Conservation (phyloP, 805 yeast species). For the Starmerella stigmatis region DNA sequence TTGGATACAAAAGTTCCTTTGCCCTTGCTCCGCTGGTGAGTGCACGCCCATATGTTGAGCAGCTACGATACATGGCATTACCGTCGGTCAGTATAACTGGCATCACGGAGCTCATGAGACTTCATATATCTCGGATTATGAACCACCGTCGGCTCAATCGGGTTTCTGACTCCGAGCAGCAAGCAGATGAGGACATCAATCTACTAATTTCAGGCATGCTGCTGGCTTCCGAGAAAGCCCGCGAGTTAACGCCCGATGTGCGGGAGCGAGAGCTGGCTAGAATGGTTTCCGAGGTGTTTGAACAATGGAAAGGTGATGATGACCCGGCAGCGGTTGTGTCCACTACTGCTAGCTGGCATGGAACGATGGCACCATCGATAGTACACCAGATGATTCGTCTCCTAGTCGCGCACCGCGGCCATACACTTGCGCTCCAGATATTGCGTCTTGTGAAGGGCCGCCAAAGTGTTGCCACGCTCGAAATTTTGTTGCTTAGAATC, state of each 20-base stretch:
- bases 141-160: conserved; percentile 1
- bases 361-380: neutral
- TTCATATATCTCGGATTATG: conserved; percentile 12
- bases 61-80: conserved; percentile 28
- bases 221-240: conserved; percentile 24
- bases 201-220: conserved; percentile 26
- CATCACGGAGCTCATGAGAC: conserved; percentile 16
- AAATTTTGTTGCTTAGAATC: conserved; percentile 18
- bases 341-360: neutral
- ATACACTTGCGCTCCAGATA: conserved; percentile 20
- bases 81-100: conserved; percentile 20
- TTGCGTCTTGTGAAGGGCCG: conserved; percentile 12
- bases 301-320: neutral
- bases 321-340: neutral
- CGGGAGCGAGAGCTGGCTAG: neutral
- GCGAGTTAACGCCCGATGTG: neutral
- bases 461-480: neutral
- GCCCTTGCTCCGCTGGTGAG: conserved; percentile 14
- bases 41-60: conserved; percentile 28
- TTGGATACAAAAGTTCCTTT: conserved; percentile 4
- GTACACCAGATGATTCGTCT: neutral
- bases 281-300: conserved; percentile 18
- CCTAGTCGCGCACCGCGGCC: conserved; percentile 11
- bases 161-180: conserved; percentile 7
- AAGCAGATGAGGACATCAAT: conserved; percentile 25